Base-by-base conservation (phyloP, 2,329 filamentous ascomycete genomes). In the Triangularia setosa region DNA sequence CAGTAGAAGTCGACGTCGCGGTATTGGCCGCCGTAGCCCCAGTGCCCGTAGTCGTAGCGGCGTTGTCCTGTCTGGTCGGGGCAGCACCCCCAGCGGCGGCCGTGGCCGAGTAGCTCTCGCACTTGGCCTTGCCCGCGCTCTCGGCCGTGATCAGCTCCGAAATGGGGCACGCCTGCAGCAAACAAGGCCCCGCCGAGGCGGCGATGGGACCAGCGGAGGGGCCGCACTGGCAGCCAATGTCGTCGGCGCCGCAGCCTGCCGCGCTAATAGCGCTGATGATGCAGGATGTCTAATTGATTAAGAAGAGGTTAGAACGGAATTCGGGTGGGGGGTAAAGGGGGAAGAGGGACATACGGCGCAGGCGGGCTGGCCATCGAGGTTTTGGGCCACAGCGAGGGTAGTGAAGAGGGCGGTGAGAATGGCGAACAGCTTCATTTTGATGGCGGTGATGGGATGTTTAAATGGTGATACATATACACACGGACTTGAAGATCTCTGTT, bases 201-300 rank as follows among this genome's bases (percentile, higher is more conserved):
- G 70, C 30, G 67, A 77, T 68, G 21, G 21, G 11, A n/a, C 5
- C 52, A 8, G 23, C 21, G 0, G 69, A 73, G 6, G 72, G 68
- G 2, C 75, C 82, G 77, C 84, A 86, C 70, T 83, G 81, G 78
- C 84, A 87, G 59, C 71, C 73, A 53, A 75, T 71, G 73, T 87
- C 82, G 54, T 74, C 77, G 64, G 79, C 64, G 14, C 64, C 68
- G 73, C 84, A 87, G 70, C 79, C 78, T 21, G 79, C 79, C n/a
- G 74, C 72, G 18, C 74, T 72, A 70, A 84, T 77, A 67, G 82
- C 81, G 23, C 75, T 71, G 55, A 74, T 70, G 70, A 85, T 76
- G 76, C 83, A 87, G 61, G 76, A 65, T 44, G 80, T 71, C 79
- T 83, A n/a, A 3, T 27, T 21, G 1, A 3, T 8, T 55, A 11